Base-by-base conservation (phyloP, 108 stramenopile species). In the Cyclotella distinguenda region DNA sequence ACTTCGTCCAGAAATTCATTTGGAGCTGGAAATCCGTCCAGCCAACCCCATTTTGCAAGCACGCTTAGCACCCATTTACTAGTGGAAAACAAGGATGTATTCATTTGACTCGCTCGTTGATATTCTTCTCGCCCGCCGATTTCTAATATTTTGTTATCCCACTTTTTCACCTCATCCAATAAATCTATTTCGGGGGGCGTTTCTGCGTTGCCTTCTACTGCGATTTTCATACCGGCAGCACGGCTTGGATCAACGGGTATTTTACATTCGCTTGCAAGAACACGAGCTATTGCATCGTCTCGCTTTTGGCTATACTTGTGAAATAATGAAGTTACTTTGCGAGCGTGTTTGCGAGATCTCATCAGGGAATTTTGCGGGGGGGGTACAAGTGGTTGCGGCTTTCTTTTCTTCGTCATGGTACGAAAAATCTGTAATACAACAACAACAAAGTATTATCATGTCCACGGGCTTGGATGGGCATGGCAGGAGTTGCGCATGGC, bases 41-140 rank as follows among this genome's bases (percentile, higher is more conserved):
- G 57, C 91, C 89, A 88, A 15, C 90, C 90, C 60, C 72, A 78
- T 33, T 75, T 49, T 21, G 82, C 78, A 21, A 96, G 68, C n/a
- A 82, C 43, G 30, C 85, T 86, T 25, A 93, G 28, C 4, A 90
- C 92, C 95, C 95, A 96, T 64, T 84, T 85, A 36, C 83, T 86
- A 8, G 95, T 96, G 13, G 89, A 90, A 76, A 86, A 84, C 50
- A 86, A 79, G 18, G 78, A 74, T 23, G 95, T 96, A 60, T 84
- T 90, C 70, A 93, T 60, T 66, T 90, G 90, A 64, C 85, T 86
- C 31, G 95, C 95, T 44, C 81, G 74, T 70, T 96, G 95, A 64
- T 96, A 96, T 43, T 65, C 82, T 50, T 81, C 72, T 47, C 85
- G 60, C 0, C 87, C 87, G 25, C 86, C 90, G 16, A 87, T 86